Evolutionary conservation across 1,284 basidiomycete species (phyloP).

Genomic region (Boletus sp.): DNA sequence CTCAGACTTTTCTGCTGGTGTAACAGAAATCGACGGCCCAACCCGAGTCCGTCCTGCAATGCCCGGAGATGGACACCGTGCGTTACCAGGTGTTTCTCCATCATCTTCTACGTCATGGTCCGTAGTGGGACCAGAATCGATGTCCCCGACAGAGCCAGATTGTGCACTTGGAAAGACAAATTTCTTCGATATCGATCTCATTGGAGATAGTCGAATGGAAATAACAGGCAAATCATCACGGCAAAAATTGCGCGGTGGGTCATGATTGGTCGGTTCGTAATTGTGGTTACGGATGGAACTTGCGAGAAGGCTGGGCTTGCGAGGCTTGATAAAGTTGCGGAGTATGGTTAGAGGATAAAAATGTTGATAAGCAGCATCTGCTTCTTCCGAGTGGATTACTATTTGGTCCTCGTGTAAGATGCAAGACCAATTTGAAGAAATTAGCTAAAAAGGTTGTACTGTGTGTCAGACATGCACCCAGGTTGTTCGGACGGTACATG

Average conservation of each 20-base stretch:
- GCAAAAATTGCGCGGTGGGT: constrained; percentile 11
- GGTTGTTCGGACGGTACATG: constrained; percentile 7
- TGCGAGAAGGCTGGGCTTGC: constrained; percentile 30
- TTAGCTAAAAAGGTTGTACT: constrained; percentile 42
- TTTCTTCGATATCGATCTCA: constrained; percentile 40
- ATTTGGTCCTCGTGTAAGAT: constrained; percentile 62
- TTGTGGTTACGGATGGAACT: constrained; percentile 15
- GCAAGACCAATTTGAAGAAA: constrained; percentile 75
- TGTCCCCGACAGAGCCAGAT: constrained; percentile 2
- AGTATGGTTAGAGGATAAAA: constrained; percentile 39
- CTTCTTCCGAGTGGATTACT: constrained; percentile 69
- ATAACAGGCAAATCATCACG: constrained; percentile 33
- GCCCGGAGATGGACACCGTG: neutral
- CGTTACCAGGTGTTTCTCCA: constrained; percentile 3
- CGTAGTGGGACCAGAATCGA: neutral
- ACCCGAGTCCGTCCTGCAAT: constrained; percentile 9
- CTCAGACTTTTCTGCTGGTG: neutral
- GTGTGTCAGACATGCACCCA: constrained; percentile 14
- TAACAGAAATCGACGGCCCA: constrained; percentile 6
- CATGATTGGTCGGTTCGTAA: constrained; percentile 7
- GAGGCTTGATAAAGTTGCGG: constrained; percentile 28
- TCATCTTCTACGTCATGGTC: neutral
- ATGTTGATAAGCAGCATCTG: constrained; percentile 38
- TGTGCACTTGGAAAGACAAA: constrained; percentile 36
- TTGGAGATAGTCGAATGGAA: constrained; percentile 31